Conservation (phyloP, 176 grass and related monocot genomes). For the Miscanthus lutarioriparius region DNA sequence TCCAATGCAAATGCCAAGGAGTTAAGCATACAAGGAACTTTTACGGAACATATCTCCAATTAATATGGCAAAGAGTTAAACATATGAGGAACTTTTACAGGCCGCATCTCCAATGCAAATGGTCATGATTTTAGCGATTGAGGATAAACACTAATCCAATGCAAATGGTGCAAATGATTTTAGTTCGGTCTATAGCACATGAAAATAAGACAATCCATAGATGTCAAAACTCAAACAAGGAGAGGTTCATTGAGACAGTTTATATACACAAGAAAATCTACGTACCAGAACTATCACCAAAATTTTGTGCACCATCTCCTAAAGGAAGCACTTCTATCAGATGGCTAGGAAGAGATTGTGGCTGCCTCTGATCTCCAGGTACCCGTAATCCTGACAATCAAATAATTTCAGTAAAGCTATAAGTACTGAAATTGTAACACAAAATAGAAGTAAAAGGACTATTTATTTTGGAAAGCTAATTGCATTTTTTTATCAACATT, state of each 20-base stretch:
- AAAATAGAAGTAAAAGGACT: slow-evolving; percentile 22
- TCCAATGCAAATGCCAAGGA: slow-evolving; percentile 22
- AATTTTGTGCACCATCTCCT: slow-evolving; percentile 75
- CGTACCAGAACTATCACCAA: slow-evolving; percentile 72
- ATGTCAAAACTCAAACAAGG: neutral
- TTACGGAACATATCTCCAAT: neutral
- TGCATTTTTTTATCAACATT: neutral
- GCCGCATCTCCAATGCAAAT: neutral
- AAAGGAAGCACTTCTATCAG: slow-evolving; percentile 68
- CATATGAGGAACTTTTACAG: neutral
- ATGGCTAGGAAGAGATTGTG: slow-evolving; percentile 95
- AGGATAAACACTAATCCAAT: neutral
- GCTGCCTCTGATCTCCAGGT: slow-evolving; percentile 72
- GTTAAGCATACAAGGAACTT: neutral
- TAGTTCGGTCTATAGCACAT: neutral
- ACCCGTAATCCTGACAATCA: slow-evolving; percentile 62
- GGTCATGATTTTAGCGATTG: neutral
- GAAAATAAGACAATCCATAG: slow-evolving; percentile 16
- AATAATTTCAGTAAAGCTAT: neutral
- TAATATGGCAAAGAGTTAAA: neutral
- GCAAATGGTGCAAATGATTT: no score
- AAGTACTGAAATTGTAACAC: neutral
- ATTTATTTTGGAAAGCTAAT: slow-evolving; percentile 21
- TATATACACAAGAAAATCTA: slow-evolving; percentile 4
- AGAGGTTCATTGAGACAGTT: slow-evolving; percentile 23